phyloP scores from a whole-genome alignment of 225 moss, liverwort and hornwort genomes.

The Marchantia polymorpha region DNA sequence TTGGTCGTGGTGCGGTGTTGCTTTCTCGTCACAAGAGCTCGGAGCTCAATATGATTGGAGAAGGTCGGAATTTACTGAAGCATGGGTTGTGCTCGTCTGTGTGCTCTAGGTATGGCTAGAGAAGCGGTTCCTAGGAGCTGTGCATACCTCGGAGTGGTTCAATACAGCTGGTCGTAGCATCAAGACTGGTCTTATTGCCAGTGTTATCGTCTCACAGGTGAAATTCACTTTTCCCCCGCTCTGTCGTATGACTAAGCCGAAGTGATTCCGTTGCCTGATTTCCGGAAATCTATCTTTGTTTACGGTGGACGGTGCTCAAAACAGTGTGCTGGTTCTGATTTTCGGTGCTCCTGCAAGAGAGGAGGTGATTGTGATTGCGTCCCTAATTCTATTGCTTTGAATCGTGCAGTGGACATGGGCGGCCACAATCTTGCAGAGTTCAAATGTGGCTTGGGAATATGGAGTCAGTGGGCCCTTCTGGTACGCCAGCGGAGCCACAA shows the following conservation, averaged over 20 bases:
- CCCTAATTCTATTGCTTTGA: neutral
- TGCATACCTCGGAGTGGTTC: constrained; percentile 91
- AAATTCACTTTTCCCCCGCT: neutral
- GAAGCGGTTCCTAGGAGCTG: constrained; percentile 62
- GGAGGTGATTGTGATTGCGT: neutral
- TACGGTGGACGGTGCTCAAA: no score
- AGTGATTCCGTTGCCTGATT: neutral
- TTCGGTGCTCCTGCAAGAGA: neutral
- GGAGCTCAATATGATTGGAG: no score
- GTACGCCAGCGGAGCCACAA: constrained; percentile 88
- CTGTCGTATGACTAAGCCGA: no score
- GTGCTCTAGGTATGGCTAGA: constrained; percentile 79
- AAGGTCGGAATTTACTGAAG: no score
- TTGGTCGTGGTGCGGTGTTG: no score
- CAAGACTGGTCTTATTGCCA: constrained; percentile 91
- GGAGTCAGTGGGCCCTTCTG: constrained; percentile 97
- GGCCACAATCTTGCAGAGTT: constrained; percentile 93
- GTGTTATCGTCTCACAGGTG: constrained; percentile 96
- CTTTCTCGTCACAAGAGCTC: no score
- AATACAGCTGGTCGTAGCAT: constrained; percentile 94
- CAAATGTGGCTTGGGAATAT: constrained; percentile 93
- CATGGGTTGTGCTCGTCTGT: neutral
- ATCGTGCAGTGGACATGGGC: constrained; percentile 94
- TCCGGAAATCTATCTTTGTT: no score
- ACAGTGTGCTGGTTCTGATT: no score